These are phyloP conservation scores for Shiraia bambusicola DNA, from an alignment of 2,329 filamentous ascomycete genomes.

Conservation along the genomic window DNA sequence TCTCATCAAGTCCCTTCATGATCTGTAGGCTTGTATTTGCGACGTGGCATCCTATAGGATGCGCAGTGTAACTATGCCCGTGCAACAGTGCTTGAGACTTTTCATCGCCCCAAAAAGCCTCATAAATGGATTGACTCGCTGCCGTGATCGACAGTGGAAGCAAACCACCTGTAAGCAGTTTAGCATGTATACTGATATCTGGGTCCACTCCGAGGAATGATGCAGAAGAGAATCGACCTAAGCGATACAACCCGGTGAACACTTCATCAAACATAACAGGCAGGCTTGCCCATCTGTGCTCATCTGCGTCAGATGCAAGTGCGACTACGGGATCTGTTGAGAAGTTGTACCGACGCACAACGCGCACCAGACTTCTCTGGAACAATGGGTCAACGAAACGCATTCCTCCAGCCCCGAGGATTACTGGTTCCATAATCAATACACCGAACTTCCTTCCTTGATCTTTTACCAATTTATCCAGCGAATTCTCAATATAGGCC, in stretches of 20 bases:
- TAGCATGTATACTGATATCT: constrained; percentile 79
- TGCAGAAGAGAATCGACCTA: constrained; percentile 70
- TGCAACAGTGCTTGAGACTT: constrained; percentile 80
- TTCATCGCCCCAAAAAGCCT: constrained; percentile 68
- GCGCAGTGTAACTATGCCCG: constrained; percentile 84
- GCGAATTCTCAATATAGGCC: constrained; percentile 57
- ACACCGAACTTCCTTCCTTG: constrained; percentile 71
- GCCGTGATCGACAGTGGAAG: constrained; percentile 75
- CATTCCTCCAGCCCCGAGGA: constrained; percentile 87
- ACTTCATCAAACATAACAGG: constrained; percentile 85
- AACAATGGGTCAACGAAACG: constrained; percentile 80
- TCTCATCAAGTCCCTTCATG: constrained; percentile 45
- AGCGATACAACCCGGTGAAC: constrained; percentile 81
- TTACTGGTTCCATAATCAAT: constrained; percentile 75
- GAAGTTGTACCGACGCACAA: constrained; percentile 66
- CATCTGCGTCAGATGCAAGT: neutral
- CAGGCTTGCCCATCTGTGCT: constrained; percentile 55
- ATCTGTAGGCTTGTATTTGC: constrained; percentile 65
- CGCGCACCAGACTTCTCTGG: constrained; percentile 69
- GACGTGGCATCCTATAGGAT: constrained; percentile 77
- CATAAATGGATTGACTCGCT: constrained; percentile 72
- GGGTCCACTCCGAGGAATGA: constrained; percentile 68
- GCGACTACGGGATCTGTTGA: constrained; percentile 20
- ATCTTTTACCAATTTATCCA: constrained; percentile 55
- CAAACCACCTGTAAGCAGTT: constrained; percentile 78